Evolutionary conservation across 164 flowering plant species (phyloP).

Genomic region (Hamamelis virginiana): DNA sequence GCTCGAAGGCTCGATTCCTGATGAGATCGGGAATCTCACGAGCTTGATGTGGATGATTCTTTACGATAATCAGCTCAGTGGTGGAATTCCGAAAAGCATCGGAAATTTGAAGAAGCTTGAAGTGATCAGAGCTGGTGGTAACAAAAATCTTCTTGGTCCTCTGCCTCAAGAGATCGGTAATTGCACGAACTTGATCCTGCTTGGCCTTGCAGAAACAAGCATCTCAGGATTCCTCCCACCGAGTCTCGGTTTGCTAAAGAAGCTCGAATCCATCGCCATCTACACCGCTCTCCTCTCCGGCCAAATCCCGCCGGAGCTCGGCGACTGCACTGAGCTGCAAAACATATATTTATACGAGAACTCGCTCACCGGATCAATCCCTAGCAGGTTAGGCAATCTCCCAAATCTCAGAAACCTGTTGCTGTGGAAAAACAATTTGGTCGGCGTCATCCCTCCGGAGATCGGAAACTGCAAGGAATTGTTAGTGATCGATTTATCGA

Average conservation of each 20-base stretch:
- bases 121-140: constrained; percentile 72
- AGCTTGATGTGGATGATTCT: constrained; percentile 45
- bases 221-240: constrained; percentile 69
- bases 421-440: constrained; percentile 72
- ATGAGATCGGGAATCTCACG: constrained; percentile 54
- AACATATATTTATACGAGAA: constrained; percentile 75
- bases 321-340: constrained; percentile 56
- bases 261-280: constrained; percentile 64
- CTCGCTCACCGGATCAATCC: constrained; percentile 65
- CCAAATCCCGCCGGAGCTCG: constrained; percentile 71
- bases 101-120: constrained; percentile 58
- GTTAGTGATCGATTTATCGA: constrained; percentile 56
- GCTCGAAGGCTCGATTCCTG: constrained; percentile 64
- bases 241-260: constrained; percentile 56
- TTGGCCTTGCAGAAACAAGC: constrained; percentile 82
- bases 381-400: constrained; percentile 47
- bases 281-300: constrained; percentile 78
- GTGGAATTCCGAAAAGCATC: constrained; percentile 55
- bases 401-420: constrained; percentile 48
- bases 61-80: constrained; percentile 73
- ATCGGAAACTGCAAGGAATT: constrained; percentile 52
- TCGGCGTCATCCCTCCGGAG: constrained; percentile 69
- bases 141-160: constrained; percentile 69
- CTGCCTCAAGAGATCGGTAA: constrained; percentile 74
- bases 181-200: constrained; percentile 49